A percentile compares a stretch with the other conserved stretches of the same genome.
Conservation (phyloP, 2,329 filamentous ascomycete species). For the Orbilia ellipsospora region DNA sequence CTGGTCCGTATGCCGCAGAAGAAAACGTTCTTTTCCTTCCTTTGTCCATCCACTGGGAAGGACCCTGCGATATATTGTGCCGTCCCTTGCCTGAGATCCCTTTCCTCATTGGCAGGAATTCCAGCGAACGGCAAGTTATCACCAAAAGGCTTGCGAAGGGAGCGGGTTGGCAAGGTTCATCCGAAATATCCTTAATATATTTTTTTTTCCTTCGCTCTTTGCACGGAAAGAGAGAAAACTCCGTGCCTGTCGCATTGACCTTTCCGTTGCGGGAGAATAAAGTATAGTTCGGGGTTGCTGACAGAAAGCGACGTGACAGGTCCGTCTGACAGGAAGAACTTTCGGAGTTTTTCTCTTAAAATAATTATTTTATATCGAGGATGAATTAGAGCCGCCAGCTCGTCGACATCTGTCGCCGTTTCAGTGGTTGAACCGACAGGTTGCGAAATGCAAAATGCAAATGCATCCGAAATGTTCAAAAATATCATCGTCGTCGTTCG, state of each 20-base stretch:
- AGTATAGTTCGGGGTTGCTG: background rate
- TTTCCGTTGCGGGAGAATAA: background rate
- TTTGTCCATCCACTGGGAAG: conserved; percentile 21
- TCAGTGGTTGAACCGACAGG: conserved; percentile 46
- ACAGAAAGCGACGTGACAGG: background rate
- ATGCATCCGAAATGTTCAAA: conserved; percentile 1
- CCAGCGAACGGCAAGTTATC: conserved; percentile 27
- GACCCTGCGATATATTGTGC: conserved; percentile 44
- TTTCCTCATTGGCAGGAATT: conserved; percentile 39
- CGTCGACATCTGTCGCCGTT: conserved; percentile 52
- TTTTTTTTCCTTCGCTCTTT: too few relatives aligned
- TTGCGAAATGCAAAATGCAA: conserved; percentile 7
- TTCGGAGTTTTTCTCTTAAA: conserved; percentile 6
- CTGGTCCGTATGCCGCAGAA: conserved; percentile 43
- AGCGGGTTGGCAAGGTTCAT: conserved; percentile 17
- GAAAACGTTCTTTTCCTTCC: conserved; percentile 14
- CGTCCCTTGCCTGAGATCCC: conserved; percentile 49
- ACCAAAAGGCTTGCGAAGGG: conserved; percentile 2
- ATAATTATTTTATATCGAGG: conserved; percentile 22
- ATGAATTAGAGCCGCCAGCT: conserved; percentile 39
- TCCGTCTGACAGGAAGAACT: background rate
- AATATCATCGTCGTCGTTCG: too few relatives aligned
- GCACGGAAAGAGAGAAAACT: background rate
- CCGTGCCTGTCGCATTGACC: background rate
- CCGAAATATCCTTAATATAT: conserved; percentile 12